Evolutionary conservation across 495 filamentous ascomycete species (phyloP), one percentile per base, ranked within the genome.

Genomic region (Choiromyces venosus): DNA sequence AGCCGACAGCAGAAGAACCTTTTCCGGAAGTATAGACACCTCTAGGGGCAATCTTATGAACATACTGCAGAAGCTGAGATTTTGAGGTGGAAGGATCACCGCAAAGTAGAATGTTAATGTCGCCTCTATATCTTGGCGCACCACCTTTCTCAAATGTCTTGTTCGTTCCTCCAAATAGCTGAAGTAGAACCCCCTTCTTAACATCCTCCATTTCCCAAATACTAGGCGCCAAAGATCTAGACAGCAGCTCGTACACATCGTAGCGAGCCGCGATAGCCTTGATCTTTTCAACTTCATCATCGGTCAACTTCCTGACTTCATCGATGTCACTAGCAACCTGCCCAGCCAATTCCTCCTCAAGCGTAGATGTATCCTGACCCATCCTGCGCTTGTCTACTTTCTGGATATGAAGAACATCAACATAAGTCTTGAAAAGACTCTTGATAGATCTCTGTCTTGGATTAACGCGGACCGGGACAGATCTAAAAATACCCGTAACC

Each of bases 131-230:
- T 73, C 90, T 93, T 14, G 95, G 95, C 79, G 91, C 96, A 71
- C 93, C 95, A 66, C 95, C 95, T 82, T 97, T 97, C 77, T 97
- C 90, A 82, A 99, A 99, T 0, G 91, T 90, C 83, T 99, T 99
- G 84, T 99, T 99, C n/a, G 95, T 97, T 37, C 95, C 95, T 21
- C 95, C 96, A 80, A 99, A 99, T 66, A 99, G 86, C 79, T 99
- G 95, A 4, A 99, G 89, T 16, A 99, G 85, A 71, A 99, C 96
- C 37, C 95, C 95, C 82, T 99, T 99, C 87, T 98, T 98, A 44
- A 98, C 92, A 81, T 99, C 95, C 73, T 98, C 96, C 91, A 95
- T 93, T 82, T 99, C 95, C 84, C 96, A 98, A 76, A 99, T 88
- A 73, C 93, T 97, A 29, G 95, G 95, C 2, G 96, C 96, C 35